Evolutionary conservation across 1,284 basidiomycete species (phyloP).

Genomic region (Melampsora occidentalis): DNA sequence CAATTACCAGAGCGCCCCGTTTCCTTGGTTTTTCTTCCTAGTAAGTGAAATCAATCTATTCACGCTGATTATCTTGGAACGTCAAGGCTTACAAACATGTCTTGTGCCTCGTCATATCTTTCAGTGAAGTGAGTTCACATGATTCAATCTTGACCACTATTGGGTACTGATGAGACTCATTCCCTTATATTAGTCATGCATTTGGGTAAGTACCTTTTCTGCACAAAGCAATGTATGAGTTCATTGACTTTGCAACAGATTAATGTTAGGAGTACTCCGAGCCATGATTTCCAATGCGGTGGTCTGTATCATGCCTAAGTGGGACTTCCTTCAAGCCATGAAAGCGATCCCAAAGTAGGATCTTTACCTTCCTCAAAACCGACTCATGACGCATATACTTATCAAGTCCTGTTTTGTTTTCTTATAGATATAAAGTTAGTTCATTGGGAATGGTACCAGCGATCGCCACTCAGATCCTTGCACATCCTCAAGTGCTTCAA

Average conservation of each 20-base stretch:
- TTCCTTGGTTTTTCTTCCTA: too few species aligned
- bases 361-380: neutral
- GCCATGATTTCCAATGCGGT: neutral
- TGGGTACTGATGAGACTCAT: too few species aligned
- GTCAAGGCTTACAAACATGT: too few species aligned
- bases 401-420: neutral
- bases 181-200: too few species aligned
- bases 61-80: too few species aligned
- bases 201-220: too few species aligned
- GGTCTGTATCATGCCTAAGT: slow-evolving; percentile 20
- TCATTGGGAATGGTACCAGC: slow-evolving; percentile 13
- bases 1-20: too few species aligned
- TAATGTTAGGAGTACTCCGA: neutral
- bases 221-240: too few species aligned
- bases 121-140: too few species aligned
- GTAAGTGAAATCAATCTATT: too few species aligned
- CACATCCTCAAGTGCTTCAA: slow-evolving; percentile 6
- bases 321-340: slow-evolving; percentile 5
- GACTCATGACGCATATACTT: neutral
- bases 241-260: slow-evolving; percentile 1
- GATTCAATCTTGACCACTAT: too few species aligned
- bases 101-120: too few species aligned
- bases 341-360: slow-evolving; percentile 20
- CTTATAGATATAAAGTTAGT: slow-evolving; percentile 20
- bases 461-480: slow-evolving; percentile 28